phyloP scores from a whole-genome alignment of 352 stramenopile species.

The Pythium folliculosum region DNA sequence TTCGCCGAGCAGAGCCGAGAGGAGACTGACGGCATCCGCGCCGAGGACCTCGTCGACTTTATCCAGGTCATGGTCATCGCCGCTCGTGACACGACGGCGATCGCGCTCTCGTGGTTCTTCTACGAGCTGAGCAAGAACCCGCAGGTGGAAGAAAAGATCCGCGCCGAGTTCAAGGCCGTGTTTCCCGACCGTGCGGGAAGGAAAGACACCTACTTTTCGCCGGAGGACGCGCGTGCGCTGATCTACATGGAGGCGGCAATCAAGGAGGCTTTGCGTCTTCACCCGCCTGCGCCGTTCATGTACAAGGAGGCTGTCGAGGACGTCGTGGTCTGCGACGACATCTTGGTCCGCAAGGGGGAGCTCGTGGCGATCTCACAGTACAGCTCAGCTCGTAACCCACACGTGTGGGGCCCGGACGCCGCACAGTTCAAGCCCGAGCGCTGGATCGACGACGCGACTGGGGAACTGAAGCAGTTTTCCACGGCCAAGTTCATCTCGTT shows the following conservation, averaged over 20 bases:
- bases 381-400: constrained; percentile 30
- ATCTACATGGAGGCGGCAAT: constrained; percentile 64
- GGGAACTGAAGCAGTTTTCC: constrained; percentile 7
- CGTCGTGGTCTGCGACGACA: constrained; percentile 42
- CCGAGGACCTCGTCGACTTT: constrained; percentile 65
- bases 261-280: constrained; percentile 61
- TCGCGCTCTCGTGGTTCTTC: constrained; percentile 70
- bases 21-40: constrained; percentile 29
- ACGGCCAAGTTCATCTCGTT: constrained; percentile 37
- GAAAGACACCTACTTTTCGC: constrained; percentile 18
- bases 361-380: constrained; percentile 32
- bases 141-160: constrained; percentile 44
- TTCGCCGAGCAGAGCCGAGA: constrained; percentile 20
- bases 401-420: constrained; percentile 52
- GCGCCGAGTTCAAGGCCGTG: constrained; percentile 40
- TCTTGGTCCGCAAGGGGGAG: constrained; percentile 31
- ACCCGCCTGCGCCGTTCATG: constrained; percentile 61
- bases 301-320: constrained; percentile 54
- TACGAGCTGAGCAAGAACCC: constrained; percentile 68
- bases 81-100: constrained; percentile 78
- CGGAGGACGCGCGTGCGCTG: constrained; percentile 33
- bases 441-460: constrained; percentile 38
- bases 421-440: constrained; percentile 62
- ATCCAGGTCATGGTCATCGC: constrained; percentile 66
- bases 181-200: constrained; percentile 33